Conservation (phyloP, 345 rosid species). For the Citrus medica region DNA sequence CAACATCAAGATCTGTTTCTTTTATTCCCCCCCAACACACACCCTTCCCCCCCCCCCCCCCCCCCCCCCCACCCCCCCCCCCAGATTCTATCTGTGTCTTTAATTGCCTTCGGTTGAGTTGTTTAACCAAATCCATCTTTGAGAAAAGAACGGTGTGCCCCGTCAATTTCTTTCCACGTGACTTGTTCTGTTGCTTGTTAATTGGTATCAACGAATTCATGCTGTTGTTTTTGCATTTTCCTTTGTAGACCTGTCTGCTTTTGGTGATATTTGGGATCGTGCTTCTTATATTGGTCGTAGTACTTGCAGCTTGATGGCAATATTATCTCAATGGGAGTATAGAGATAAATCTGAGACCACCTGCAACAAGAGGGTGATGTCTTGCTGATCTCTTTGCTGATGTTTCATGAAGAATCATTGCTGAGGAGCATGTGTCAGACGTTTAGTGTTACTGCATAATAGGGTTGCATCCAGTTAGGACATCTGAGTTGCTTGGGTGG, state of each 20-base stretch:
- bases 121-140: neutral
- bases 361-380: slow-evolving; percentile 10
- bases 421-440: slow-evolving; percentile 8
- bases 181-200: neutral
- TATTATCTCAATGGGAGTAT: neutral
- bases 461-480: neutral
- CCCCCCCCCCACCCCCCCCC: too few species aligned
- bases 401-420: slow-evolving; percentile 6
- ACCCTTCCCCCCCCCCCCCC: too few species aligned
- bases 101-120: neutral
- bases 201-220: neutral
- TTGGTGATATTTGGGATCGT: slow-evolving; percentile 86
- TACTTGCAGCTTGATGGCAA: slow-evolving; percentile 55
- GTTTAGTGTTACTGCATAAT: slow-evolving; percentile 19
- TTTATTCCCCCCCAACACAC: too few species aligned
- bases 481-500: neutral
- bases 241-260: slow-evolving; percentile 75
- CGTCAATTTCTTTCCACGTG: neutral
- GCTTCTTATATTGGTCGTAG: slow-evolving; percentile 74
- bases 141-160: neutral
- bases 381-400: slow-evolving; percentile 1
- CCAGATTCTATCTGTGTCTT: too few species aligned
- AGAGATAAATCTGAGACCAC: neutral
- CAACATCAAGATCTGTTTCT: neutral
- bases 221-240: neutral